Conservation (phyloP, 768 basidiomycete genomes). For the Tricholoma sp. region DNA sequence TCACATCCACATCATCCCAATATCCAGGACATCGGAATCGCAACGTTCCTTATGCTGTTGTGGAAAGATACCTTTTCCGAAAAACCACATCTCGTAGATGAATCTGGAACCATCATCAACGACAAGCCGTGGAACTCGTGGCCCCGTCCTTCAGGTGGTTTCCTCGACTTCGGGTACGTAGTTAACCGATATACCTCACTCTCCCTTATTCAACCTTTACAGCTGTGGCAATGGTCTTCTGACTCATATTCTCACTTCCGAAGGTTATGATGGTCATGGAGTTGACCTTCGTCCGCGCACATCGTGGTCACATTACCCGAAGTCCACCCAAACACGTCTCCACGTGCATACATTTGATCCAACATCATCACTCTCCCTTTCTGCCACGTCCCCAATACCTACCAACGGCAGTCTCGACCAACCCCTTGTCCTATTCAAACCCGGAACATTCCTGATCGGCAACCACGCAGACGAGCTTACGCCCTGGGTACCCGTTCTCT, state of each 20-base stretch:
- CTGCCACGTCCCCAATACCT: conserved; percentile 1
- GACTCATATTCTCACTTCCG: conserved; percentile 77
- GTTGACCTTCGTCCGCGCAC: conserved; percentile 81
- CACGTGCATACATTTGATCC: conserved; percentile 74
- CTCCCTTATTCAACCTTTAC: not conserved
- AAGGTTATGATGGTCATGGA: conserved; percentile 82
- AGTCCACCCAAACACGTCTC: conserved; percentile 52
- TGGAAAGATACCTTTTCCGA: conserved; percentile 71
- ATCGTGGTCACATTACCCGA: conserved; percentile 81
- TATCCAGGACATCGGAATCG: conserved; percentile 86
- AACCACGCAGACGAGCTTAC: conserved; percentile 97
- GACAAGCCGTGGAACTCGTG: conserved; percentile 58
- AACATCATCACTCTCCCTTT: conserved; percentile 15
- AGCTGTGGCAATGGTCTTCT: conserved; percentile 93
- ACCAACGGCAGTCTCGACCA: not conserved
- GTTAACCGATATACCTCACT: conserved; percentile 12
- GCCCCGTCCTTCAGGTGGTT: conserved; percentile 80
- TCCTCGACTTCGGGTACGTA: conserved; percentile 78
- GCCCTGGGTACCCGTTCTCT: conserved; percentile 86
- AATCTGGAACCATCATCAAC: conserved; percentile 8
- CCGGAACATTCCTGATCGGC: conserved; percentile 74
- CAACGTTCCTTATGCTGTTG: conserved; percentile 85
- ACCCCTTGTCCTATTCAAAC: conserved; percentile 22
- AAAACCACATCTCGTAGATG: conserved; percentile 1
- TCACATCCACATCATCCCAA: not conserved